A percentile compares a stretch with the other conserved stretches of the same genome.
Conservation (phyloP, 768 basidiomycete species). For the Agaricus subrufescens region DNA sequence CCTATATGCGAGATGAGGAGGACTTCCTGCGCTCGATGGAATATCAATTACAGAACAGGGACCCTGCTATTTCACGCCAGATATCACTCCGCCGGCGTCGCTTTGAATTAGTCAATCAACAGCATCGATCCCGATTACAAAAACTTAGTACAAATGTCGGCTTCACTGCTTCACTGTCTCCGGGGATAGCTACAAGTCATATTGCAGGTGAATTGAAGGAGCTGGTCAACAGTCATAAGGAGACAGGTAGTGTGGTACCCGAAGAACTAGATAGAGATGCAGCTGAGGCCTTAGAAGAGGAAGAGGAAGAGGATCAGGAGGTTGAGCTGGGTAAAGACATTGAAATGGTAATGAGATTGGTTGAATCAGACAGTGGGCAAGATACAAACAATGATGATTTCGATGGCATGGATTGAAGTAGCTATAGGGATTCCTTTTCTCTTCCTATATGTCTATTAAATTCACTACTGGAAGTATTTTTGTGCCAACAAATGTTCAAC, state of each 20-base stretch:
- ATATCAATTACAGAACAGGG: background rate
- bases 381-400: background rate
- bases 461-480: no score
- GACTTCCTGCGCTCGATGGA: background rate
- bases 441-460: no score
- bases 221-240: background rate
- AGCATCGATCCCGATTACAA: background rate
- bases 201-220: background rate
- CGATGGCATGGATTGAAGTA: background rate
- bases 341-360: background rate
- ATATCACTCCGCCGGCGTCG: background rate
- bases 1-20: conserved; percentile 6
- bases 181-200: background rate
- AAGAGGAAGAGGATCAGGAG: background rate
- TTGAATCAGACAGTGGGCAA: background rate
- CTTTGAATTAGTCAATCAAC: background rate
- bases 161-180: background rate
- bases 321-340: background rate
- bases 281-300: background rate
- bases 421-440: no score
- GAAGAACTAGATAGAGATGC: background rate
- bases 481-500: no score
- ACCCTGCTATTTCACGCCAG: background rate
- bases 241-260: background rate
- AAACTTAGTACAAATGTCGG: background rate